phyloP scores from a whole-genome alignment of 176 grass and related monocot genomes.

The Melocanna baccifera region DNA sequence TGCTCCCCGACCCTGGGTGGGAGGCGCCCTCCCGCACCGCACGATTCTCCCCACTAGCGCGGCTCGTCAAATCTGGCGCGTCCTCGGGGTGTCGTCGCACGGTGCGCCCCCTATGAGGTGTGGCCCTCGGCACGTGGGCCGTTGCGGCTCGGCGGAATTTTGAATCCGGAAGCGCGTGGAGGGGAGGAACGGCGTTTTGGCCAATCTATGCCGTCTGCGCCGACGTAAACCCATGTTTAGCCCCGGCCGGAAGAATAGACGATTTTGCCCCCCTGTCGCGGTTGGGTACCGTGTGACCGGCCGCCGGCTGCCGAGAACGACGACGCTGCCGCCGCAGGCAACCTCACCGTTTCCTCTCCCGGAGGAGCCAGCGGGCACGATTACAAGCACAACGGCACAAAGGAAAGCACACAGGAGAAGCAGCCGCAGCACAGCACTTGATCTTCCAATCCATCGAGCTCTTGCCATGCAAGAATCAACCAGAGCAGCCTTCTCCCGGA shows the following conservation, averaged over 20 bases:
- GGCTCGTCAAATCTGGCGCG: too few species aligned
- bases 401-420: slow-evolving; percentile 26
- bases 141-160: background rate
- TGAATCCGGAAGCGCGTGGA: slow-evolving; percentile 26
- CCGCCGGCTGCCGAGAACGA: background rate
- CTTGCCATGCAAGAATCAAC: slow-evolving; percentile 52
- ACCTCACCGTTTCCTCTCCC: background rate
- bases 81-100: background rate
- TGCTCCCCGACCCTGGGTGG: background rate
- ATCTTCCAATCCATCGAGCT: slow-evolving; percentile 28
- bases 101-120: background rate
- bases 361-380: slow-evolving; percentile 21
- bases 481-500: background rate
- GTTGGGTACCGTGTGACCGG: too few species aligned
- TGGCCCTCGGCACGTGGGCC: background rate
- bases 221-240: too few species aligned
- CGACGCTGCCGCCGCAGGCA: background rate
- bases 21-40: background rate
- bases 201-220: too few species aligned
- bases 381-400: slow-evolving; percentile 16
- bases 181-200: too few species aligned
- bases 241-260: too few species aligned
- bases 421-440: slow-evolving; percentile 14
- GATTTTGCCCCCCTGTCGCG: too few species aligned
- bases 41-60: too few species aligned